A percentile compares a stretch with the other conserved stretches of the same genome.
Evolutionary conservation across 2,329 filamentous ascomycete genomes (phyloP).

Genomic region (Endothia cerciana): DNA sequence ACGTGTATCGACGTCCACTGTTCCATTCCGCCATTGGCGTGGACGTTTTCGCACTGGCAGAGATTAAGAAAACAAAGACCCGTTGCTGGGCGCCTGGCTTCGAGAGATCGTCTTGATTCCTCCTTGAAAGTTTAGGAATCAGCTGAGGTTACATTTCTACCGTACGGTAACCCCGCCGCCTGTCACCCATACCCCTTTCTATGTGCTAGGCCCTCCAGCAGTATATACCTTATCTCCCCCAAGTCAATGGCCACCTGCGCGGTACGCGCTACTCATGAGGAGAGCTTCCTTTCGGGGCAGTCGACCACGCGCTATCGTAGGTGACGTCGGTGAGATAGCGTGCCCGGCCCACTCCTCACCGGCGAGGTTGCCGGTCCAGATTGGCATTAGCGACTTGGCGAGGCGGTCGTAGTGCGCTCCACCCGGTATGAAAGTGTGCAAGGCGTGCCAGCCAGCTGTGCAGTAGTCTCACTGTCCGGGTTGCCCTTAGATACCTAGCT

Average conservation of each 20-base stretch:
- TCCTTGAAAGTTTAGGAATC: conserved; percentile 38
- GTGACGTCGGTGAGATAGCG: neutral
- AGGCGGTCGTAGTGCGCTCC: neutral
- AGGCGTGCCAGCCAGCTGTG: neutral
- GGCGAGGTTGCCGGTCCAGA: neutral
- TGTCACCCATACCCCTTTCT: neutral
- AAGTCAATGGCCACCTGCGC: neutral
- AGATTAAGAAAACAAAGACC: conserved; percentile 33
- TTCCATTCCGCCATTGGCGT: conserved; percentile 31
- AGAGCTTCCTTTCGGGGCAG: neutral
- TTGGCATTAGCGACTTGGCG: conserved; percentile 17
- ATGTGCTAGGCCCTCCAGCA: neutral
- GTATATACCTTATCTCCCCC: neutral
- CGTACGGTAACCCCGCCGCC: neutral
- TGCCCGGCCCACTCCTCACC: neutral
- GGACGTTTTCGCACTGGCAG: conserved; percentile 36
- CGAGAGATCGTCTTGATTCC: conserved; percentile 37
- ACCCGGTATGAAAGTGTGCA: neutral
- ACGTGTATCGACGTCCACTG: conserved; percentile 34
- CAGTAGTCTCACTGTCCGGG: neutral
- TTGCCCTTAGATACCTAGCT: neutral
- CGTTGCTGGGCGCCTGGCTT: conserved; percentile 40
- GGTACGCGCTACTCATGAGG: neutral
- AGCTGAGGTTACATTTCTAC: conserved; percentile 37
- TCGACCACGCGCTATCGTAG: neutral